Evolutionary conservation across 139 green algal species (phyloP), one percentile per base, ranked within the genome.

Genomic region (Coelastrella sp.): DNA sequence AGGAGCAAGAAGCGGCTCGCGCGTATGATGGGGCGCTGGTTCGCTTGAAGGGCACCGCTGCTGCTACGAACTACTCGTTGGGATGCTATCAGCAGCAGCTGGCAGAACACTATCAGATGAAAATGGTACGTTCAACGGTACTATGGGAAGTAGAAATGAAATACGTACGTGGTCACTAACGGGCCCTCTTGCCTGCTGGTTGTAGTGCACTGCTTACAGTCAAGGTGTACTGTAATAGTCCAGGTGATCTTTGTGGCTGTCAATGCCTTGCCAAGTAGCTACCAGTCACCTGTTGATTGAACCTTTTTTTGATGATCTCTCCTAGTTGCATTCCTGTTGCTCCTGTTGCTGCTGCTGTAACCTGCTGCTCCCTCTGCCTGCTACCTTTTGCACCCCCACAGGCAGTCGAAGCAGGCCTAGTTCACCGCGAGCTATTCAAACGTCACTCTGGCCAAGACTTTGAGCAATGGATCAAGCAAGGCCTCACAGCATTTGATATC

Each of bases 71-170:
- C n/a, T n/a, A n/a, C n/a, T n/a, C n/a, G 16, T 81, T 95, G 47
- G 90, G 86, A 7, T 92, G 96, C 61, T 98, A 97, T 91, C 74
- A 85, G 57, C 20, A 91, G 10, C 92, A 97, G 83, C 92, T 98
- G 56, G 92, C 92, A 7, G 96, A 97, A 85, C 95, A 96, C 79
- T 92, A 97, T 74, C 71, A 92, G 68, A 92, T 96, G 83, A 90
- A 96, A 85, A 85, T 93, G 90, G 91, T 93, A 77, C 4, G 81
- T 84, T n/a, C 6, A 10, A 71, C 11, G 11, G 1, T 10, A 10
- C 11, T 71, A 10, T 71, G 7, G 10, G 10, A 68, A 10, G 7
- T 68, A 19, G 1, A 71, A 71, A 3, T 19, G 61, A 71, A 2
- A 13, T 3, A 2, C 61, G 14, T 71, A 10, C 61, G 11, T 13